Evolutionary conservation across 2,329 filamentous ascomycete species (phyloP).

Genomic region (Fusarium newnesense): DNA sequence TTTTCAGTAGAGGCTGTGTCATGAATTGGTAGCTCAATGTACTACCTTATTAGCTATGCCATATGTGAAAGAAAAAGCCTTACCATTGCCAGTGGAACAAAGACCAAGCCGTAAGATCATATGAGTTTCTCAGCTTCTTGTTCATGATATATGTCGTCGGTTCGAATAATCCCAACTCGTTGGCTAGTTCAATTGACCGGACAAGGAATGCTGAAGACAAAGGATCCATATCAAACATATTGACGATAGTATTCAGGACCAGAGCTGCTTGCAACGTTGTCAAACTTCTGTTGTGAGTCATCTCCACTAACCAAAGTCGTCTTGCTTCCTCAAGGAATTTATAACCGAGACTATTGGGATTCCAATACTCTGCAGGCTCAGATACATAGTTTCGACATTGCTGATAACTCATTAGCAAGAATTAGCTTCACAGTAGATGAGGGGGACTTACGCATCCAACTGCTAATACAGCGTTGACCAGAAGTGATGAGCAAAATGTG

Average conservation of each 20-base stretch:
- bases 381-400: not conserved
- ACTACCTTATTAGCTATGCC: not conserved
- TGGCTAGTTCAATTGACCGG: not conserved
- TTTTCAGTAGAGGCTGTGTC: not conserved
- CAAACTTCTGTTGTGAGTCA: not conserved
- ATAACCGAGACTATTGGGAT: not conserved
- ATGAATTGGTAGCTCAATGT: constrained; percentile 2
- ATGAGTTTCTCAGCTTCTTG: not conserved
- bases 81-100: constrained; percentile 22
- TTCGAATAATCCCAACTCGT: constrained; percentile 6
- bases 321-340: constrained; percentile 14
- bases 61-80: too few species aligned
- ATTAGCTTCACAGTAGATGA: accelerated
- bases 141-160: constrained; percentile 6
- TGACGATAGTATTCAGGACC: not conserved
- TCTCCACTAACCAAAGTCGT: constrained; percentile 1
- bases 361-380: constrained; percentile 16
- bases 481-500: constrained; percentile 1
- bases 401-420: not conserved
- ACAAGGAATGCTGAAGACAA: not conserved
- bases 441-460: constrained; percentile 3
- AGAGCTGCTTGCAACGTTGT: constrained; percentile 4
- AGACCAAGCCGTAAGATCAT: constrained; percentile 18
- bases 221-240: constrained; percentile 11
- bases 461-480: constrained; percentile 16